phyloP scores from a whole-genome alignment of 495 filamentous ascomycete genomes.

The Neurospora sp. region DNA sequence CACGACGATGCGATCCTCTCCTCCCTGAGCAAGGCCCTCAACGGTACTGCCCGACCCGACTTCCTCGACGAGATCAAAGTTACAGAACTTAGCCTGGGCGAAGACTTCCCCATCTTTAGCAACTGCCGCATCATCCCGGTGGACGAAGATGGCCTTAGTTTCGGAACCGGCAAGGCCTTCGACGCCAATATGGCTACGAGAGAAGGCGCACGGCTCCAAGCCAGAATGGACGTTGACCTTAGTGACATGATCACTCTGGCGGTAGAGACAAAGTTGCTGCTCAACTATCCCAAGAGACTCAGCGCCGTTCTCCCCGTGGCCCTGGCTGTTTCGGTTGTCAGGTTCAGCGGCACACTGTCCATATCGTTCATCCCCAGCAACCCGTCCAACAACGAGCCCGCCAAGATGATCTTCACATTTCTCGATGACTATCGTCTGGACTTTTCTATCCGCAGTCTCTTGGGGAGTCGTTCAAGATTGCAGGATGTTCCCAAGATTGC shows the following conservation, averaged over 20 bases:
- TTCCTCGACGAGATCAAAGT: constrained; percentile 90
- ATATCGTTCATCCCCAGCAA: constrained; percentile 78
- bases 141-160: constrained; percentile 54
- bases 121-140: constrained; percentile 89
- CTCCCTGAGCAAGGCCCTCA: constrained; percentile 81
- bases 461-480: constrained; percentile 80
- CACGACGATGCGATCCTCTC: constrained; percentile 87
- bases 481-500: constrained; percentile 98
- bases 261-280: constrained; percentile 81
- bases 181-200: constrained; percentile 38
- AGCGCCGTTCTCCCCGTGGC: constrained; percentile 91
- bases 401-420: constrained; percentile 89
- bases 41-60: constrained; percentile 73
- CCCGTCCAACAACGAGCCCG: constrained; percentile 45
- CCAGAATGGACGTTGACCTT: constrained; percentile 91
- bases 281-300: constrained; percentile 85
- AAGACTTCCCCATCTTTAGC: constrained; percentile 98
- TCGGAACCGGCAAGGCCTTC: constrained; percentile 38
- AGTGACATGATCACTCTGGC: constrained; percentile 91
- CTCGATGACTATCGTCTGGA: constrained; percentile 92
- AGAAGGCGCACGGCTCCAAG: constrained; percentile 68
- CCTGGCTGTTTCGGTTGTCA: constrained; percentile 77
- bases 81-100: constrained; percentile 84
- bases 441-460: constrained; percentile 77
- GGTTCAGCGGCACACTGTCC: constrained; percentile 88